A percentile compares a stretch with the other conserved stretches of the same genome.
Evolutionary conservation across 768 basidiomycete species (phyloP).

Genomic region (Podaxis carcinomalis): DNA sequence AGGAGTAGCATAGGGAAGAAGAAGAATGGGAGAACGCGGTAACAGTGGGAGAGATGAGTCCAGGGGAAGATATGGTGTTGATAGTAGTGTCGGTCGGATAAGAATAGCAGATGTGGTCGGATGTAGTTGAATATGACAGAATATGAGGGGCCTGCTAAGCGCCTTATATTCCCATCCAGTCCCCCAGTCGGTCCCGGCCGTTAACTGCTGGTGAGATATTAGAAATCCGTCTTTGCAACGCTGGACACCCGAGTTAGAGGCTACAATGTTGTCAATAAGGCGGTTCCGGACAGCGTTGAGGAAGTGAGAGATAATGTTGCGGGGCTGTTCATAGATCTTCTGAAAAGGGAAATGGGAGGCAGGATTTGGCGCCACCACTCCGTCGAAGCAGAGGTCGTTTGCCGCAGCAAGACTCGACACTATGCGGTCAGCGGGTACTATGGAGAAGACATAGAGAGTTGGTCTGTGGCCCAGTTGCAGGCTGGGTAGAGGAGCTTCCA

Average conservation of each 20-base stretch:
- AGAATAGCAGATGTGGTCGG: constrained; percentile 39
- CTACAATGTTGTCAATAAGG: constrained; percentile 50
- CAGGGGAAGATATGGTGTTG: constrained; percentile 58
- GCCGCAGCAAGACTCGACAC: constrained; percentile 20
- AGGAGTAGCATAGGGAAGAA: constrained; percentile 69
- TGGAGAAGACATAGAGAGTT: constrained; percentile 55
- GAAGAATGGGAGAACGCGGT: constrained; percentile 61
- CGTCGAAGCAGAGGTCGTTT: constrained; percentile 39
- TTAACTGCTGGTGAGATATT: constrained; percentile 29
- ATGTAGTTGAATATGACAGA: constrained; percentile 56
- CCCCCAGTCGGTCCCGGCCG: constrained; percentile 45
- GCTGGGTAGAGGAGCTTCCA: constrained; percentile 48
- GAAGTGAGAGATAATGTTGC: constrained; percentile 42
- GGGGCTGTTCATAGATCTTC: constrained; percentile 15
- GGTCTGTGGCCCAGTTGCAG: constrained; percentile 41
- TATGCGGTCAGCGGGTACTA: constrained; percentile 27
- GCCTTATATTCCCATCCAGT: constrained; percentile 58
- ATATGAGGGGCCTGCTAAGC: constrained; percentile 52
- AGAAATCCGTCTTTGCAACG: constrained; percentile 63
- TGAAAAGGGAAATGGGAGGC: constrained; percentile 4
- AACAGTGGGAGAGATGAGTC: constrained; percentile 36
- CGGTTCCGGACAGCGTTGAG: constrained; percentile 58
- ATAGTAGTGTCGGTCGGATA: constrained; percentile 57
- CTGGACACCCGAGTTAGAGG: constrained; percentile 29
- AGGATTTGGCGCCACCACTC: constrained; percentile 27